Conservation (phyloP, 2,329 filamentous ascomycete genomes). For the Diaporthe eres region DNA sequence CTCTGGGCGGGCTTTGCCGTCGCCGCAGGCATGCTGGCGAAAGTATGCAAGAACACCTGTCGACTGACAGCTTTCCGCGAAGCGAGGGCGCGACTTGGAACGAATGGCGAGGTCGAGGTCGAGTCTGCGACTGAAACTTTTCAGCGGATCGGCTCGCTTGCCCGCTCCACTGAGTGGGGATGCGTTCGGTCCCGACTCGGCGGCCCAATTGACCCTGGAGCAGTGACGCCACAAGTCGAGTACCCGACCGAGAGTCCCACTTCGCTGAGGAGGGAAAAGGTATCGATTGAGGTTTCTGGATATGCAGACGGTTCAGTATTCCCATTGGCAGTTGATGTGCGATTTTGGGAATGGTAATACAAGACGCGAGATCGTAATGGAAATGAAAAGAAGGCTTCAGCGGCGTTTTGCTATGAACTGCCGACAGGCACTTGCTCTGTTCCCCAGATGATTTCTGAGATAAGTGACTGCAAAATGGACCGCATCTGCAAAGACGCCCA, state of each 20-base stretch:
- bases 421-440: background rate
- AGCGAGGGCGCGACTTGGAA: background rate
- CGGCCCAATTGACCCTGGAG: background rate
- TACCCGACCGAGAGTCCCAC: background rate
- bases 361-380: background rate
- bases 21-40: background rate
- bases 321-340: background rate
- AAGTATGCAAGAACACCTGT: background rate
- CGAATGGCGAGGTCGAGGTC: background rate
- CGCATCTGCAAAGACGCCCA: background rate
- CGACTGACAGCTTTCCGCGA: background rate
- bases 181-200: background rate
- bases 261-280: background rate
- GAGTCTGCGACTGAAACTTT: conserved; percentile 22
- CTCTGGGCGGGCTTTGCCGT: background rate
- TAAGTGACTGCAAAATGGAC: background rate
- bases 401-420: background rate
- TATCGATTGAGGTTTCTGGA: background rate
- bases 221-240: background rate
- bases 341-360: background rate
- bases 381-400: background rate
- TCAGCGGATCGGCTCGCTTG: conserved; percentile 14
- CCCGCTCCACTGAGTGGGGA: background rate
- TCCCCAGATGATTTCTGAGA: background rate
- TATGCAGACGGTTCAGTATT: background rate